Base-by-base conservation (phyloP, 164 flowering plant genomes). In the Stephania yunnanensis region DNA sequence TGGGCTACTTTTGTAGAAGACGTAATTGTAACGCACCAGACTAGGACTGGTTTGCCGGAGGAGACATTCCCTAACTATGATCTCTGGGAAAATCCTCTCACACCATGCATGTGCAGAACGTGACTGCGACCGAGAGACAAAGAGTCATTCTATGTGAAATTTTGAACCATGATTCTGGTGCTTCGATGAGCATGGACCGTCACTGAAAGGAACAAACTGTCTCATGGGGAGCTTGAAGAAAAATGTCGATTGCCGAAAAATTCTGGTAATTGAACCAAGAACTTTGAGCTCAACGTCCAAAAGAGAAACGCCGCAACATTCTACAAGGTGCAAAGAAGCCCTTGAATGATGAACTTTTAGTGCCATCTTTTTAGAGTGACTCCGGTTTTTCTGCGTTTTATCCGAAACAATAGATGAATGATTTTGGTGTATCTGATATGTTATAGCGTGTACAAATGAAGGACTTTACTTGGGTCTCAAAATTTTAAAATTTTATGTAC, bases 51-150 rank as follows among this genome's bases (percentile, higher is more conserved):
- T 48, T 80, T 95, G 78, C 99, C 98, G 0, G 98, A 95, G 78
- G 96, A 85, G 80, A 93, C 99, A 25, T 95, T 95, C 75, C 99
- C 99, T 5, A 92, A 93, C 81, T 95, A 95, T 64, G 99, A 95
- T 83, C 87, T 95, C 10, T 95, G 98, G 96, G 99, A 95, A 81
- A 95, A 95, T 74, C 99, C 99, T 71, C 89, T 95, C 68, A 95
- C 98, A 69, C 99, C 96, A 25, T 95, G 99, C 86, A 95, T 95
- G 99, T 95, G 99, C 81, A 89, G 78, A 87, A 85, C 97, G 5
- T 95, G 85, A 89, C 42, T 42, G 19, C 45, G 9, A 46, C 25
- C 25, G 25, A 25, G 0, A 25, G 25, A 42, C 15, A 17, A 70
- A 30, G 20, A 9, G 25, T 53, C 55, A 50, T 50, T 10, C 55